Evolutionary conservation across 202 grass and related monocot genomes (phyloP), one percentile per base, ranked within the genome.

Genomic region (Saccharum hybrid): DNA sequence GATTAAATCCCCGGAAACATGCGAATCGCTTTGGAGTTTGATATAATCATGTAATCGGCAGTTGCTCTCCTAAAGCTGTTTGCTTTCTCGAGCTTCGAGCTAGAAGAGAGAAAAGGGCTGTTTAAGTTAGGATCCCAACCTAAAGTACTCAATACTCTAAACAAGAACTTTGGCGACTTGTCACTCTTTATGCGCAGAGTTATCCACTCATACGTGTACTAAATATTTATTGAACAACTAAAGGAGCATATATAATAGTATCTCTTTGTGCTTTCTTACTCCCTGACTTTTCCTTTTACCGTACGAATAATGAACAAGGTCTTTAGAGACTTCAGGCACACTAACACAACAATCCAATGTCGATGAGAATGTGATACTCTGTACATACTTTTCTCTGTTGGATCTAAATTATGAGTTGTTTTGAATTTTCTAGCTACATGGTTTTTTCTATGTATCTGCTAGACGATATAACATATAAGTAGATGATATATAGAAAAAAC

Each of bases 21-120:
- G 88, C 52, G 4, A 61, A 68, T 43, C 80, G 64, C 84, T 63
- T 83, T 57, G 66, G 18, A 90, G 66, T 80, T 83, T 64, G 72
- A 63, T 74, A 83, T 48, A 90, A 46, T 80, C 19, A 80, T 61
- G 57, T 19, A 87, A 46, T 70, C 36, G 70, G 42, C 64, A 65
- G 52, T 85, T 81, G 71, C 68, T 66, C 69, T 63, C 79, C 52
- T 38, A 84, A 87, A 87, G 88, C 51, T 57, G 14, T 21, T 81
- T 40, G 59, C 88, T 83, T 87, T 90, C 80, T 75, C 63, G 70
- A 76, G 52, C 88, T 71, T 90, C 81, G 54, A 83, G 79, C 52
- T 62, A 56, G 57, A 16, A 15, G 46, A 8, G 49, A 8, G 37
- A 21, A 43, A 68, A 78, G 56, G 42, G 10, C 28, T 15, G 77